A percentile compares a stretch with the other conserved stretches of the same genome.
Evolutionary conservation across 345 rosid genomes (phyloP).

Genomic region (Gossypium mustelinum): DNA sequence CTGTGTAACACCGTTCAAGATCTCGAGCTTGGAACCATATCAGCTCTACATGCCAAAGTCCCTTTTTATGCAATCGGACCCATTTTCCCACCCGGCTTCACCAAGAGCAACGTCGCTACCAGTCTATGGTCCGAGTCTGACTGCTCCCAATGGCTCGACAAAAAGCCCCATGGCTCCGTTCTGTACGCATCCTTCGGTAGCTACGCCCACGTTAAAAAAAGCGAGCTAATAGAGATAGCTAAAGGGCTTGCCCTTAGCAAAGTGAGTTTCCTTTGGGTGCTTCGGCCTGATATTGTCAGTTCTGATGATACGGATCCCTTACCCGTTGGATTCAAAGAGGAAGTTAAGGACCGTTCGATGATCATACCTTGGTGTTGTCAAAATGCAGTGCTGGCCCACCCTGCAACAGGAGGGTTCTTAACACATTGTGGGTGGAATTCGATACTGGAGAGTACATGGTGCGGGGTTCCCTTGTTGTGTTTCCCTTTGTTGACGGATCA

Average conservation of each 20-base stretch:
- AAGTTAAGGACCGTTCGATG: conserved; percentile 40
- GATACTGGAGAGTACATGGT: conserved; percentile 63
- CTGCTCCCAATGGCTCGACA: conserved; percentile 75
- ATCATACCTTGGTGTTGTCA: conserved; percentile 79
- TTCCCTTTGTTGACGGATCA: conserved; percentile 76
- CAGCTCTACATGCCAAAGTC: conserved; percentile 37
- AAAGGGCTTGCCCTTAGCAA: conserved; percentile 46
- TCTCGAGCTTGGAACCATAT: conserved; percentile 49
- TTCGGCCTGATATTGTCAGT: conserved; percentile 72
- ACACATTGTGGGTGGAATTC: conserved; percentile 94
- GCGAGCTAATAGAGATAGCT: conserved; percentile 57
- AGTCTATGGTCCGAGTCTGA: conserved; percentile 83
- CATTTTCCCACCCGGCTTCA: conserved; percentile 47
- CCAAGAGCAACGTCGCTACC: conserved; percentile 44
- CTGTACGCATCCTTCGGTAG: conserved; percentile 76
- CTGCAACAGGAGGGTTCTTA: conserved; percentile 68
- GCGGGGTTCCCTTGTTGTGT: conserved; percentile 60
- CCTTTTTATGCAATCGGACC: conserved; percentile 77
- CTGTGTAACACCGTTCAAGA: conserved; percentile 67
- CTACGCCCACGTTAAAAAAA: conserved; percentile 56
- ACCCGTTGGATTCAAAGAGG: conserved; percentile 46
- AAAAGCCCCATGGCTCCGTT: conserved; percentile 58
- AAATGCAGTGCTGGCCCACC: conserved; percentile 48
- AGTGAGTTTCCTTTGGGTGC: conserved; percentile 80
- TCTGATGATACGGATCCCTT: conserved; percentile 49